phyloP scores from a whole-genome alignment of 2,329 filamentous ascomycete genomes.

The Rutstroemia sp. region DNA sequence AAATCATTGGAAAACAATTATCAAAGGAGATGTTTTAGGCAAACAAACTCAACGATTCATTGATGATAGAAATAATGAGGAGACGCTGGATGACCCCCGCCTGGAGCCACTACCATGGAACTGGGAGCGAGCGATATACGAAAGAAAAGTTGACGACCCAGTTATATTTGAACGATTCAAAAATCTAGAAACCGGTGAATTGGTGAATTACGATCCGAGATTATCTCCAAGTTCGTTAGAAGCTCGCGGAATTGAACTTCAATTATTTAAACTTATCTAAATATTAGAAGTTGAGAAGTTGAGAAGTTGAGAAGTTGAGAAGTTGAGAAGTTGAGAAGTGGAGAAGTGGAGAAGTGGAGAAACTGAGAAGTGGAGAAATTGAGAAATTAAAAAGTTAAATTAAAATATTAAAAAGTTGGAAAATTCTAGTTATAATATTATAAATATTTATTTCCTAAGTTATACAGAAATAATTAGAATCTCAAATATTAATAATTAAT shows the following conservation, averaged over 20 bases:
- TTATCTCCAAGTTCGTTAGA: neutral
- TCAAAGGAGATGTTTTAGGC: neutral
- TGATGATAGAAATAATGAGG: neutral
- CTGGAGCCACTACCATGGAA: neutral
- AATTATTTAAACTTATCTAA: no score
- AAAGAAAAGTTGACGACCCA: neutral
- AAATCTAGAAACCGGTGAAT: neutral
- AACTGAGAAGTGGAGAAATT: no score
- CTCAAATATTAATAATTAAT: no score
- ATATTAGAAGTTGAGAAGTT: no score
- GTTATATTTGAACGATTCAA: neutral
- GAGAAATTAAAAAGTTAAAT: no score
- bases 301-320: no score
- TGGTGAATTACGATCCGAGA: neutral
- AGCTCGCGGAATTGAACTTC: neutral
- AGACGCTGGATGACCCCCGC: neutral
- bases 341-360: no score
- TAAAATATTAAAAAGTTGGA: no score
- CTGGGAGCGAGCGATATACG: neutral
- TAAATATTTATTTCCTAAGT: no score
- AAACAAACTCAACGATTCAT: neutral
- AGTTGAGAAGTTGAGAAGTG: no score
- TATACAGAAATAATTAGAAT: no score
- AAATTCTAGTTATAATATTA: no score
- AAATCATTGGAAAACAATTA: neutral